These are phyloP conservation scores for Russula abietina DNA, from an alignment of 768 basidiomycete species.

Conservation along the genomic window DNA sequence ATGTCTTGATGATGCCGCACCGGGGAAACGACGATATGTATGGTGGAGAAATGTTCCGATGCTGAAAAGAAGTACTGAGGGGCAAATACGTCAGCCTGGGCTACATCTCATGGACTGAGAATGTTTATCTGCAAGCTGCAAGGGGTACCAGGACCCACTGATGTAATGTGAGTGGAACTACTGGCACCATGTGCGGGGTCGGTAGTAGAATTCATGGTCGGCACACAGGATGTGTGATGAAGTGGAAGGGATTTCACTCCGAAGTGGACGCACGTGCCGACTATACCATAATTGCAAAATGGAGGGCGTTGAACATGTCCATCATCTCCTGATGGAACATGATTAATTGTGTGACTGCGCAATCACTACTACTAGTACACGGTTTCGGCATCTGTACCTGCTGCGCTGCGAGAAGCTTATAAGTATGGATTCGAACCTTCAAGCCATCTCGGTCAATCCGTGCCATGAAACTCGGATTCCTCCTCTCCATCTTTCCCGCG, in stretches of 20 bases:
- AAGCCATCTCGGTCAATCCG: background rate
- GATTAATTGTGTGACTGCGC: background rate
- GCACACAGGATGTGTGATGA: no score
- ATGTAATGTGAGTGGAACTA: no score
- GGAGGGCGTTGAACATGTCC: background rate
- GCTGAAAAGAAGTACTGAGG: slow-evolving; percentile 4
- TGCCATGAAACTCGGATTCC: background rate
- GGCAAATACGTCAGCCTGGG: background rate
- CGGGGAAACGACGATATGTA: background rate
- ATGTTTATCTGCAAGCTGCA: slow-evolving; percentile 5
- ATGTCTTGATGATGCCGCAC: background rate
- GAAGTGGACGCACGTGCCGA: no score
- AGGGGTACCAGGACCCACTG: no score
- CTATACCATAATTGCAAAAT: no score
- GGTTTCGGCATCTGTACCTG: background rate
- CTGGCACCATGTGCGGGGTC: no score
- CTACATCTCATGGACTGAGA: background rate
- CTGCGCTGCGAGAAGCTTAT: background rate
- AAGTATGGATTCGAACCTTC: background rate
- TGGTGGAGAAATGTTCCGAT: background rate
- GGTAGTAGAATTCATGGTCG: no score
- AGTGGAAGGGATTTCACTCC: no score
- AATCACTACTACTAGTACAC: background rate
- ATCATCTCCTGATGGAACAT: background rate
- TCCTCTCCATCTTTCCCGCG: background rate